A percentile compares a stretch with the other conserved stretches of the same genome.
phyloP scores from a whole-genome alignment of 2,329 filamentous ascomycete species.

The Cryphonectria radicalis region DNA sequence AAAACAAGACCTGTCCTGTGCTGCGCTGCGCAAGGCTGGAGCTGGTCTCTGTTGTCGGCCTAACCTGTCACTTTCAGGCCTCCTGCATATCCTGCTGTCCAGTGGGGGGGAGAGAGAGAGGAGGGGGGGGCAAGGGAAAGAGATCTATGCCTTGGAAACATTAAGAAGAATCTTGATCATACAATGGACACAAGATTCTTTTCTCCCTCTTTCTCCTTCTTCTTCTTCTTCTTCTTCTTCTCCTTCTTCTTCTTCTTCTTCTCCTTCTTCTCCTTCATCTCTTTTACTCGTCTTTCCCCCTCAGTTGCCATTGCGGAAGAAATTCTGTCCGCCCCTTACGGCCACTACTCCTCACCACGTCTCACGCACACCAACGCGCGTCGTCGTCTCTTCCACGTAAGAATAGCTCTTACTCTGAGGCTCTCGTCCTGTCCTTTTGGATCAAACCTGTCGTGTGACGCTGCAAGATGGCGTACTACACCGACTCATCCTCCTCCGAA shows the following conservation, averaged over 20 bases:
- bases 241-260: neutral
- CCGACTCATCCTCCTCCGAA: slow-evolving; percentile 14
- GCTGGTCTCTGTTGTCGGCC: neutral
- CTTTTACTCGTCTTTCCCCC: neutral
- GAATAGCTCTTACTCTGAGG: neutral
- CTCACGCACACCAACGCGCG: neutral
- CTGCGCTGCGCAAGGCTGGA: neutral
- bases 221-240: neutral
- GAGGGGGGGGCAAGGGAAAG: neutral
- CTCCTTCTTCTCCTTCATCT: neutral
- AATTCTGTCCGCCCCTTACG: neutral
- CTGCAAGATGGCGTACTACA: slow-evolving; percentile 26
- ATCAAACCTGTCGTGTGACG: slow-evolving; percentile 2
- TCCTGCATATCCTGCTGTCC: slow-evolving; percentile 15
- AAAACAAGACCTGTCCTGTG: neutral
- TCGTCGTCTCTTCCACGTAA: slow-evolving; percentile 1
- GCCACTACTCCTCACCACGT: neutral
- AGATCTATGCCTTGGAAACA: neutral
- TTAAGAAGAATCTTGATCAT: neutral
- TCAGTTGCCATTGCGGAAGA: neutral
- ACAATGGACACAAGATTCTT: neutral
- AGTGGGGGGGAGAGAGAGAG: no score
- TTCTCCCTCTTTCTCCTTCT: neutral
- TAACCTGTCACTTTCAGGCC: slow-evolving; percentile 8
- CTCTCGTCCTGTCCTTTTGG: neutral